A percentile compares a stretch with the other conserved stretches of the same genome.
These are phyloP conservation scores for Sporisorium scitamineum DNA, from an alignment of 1,284 basidiomycete genomes.

Conservation along the genomic window DNA sequence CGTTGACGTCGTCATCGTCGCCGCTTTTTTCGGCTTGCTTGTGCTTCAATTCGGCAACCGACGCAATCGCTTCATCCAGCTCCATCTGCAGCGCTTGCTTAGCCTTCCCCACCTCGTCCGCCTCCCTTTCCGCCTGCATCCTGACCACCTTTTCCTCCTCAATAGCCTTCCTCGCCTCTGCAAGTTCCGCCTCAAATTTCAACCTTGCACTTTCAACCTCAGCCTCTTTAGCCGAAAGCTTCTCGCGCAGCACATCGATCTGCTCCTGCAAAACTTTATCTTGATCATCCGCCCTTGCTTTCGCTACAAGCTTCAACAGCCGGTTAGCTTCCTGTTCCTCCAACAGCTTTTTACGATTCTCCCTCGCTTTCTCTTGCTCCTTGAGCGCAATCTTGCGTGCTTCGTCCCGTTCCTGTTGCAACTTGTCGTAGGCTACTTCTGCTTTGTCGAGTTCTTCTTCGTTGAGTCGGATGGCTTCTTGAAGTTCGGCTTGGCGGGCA, in stretches of 20 bases:
- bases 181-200: slow-evolving; percentile 26
- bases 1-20: slow-evolving; percentile 37
- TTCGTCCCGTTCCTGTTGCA: slow-evolving; percentile 52
- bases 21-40: slow-evolving; percentile 8
- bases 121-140: neutral
- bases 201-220: slow-evolving; percentile 19
- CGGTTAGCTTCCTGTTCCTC: slow-evolving; percentile 52
- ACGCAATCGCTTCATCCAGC: slow-evolving; percentile 9
- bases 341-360: slow-evolving; percentile 27
- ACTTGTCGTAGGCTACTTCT: slow-evolving; percentile 41
- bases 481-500: slow-evolving; percentile 36
- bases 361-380: slow-evolving; percentile 43
- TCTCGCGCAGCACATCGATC: slow-evolving; percentile 38
- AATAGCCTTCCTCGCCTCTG: slow-evolving; percentile 6
- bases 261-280: slow-evolving; percentile 23
- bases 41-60: slow-evolving; percentile 19
- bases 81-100: slow-evolving; percentile 18
- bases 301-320: slow-evolving; percentile 45
- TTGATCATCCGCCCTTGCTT: slow-evolving; percentile 36
- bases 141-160: slow-evolving; percentile 4
- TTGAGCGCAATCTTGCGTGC: slow-evolving; percentile 44
- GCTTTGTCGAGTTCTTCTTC: slow-evolving; percentile 53
- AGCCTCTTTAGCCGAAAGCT: slow-evolving; percentile 25
- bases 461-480: slow-evolving; percentile 39
- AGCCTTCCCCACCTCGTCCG: slow-evolving; percentile 2